phyloP scores from a whole-genome alignment of 1,139 yeast species.

The Yamadazyma siamensis region DNA sequence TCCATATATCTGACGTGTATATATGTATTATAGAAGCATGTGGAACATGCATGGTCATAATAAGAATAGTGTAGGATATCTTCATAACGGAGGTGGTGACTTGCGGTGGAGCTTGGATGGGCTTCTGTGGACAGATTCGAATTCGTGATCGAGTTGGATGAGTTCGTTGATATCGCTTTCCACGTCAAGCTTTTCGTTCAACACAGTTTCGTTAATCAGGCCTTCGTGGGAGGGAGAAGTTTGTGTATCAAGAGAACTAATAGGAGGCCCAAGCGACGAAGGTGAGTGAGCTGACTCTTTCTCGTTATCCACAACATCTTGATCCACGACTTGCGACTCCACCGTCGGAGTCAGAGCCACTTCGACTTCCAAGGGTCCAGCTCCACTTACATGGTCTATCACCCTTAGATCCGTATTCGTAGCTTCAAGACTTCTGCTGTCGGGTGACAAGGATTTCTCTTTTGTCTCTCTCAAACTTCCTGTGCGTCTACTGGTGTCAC shows the following conservation, averaged over 20 bases:
- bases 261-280: slow-evolving; percentile 1
- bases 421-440: too few species aligned
- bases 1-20: slow-evolving; percentile 43
- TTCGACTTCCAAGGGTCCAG: too few species aligned
- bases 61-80: too few species aligned
- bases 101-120: slow-evolving; percentile 13
- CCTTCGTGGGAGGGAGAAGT: neutral
- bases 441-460: too few species aligned
- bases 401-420: too few species aligned
- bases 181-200: neutral
- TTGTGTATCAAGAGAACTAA: neutral
- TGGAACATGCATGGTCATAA: too few species aligned
- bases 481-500: too few species aligned
- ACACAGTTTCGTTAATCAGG: neutral
- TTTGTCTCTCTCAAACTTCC: too few species aligned
- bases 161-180: slow-evolving; percentile 7
- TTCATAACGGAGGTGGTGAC: slow-evolving; percentile 13
- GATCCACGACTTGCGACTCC: too few species aligned
- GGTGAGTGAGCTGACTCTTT: slow-evolving; percentile 3
- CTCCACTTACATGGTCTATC: too few species aligned
- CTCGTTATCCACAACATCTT: too few species aligned
- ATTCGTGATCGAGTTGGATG: slow-evolving; percentile 5
- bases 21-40: neutral
- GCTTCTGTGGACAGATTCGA: slow-evolving; percentile 1
- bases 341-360: too few species aligned